Base-by-base conservation (phyloP, 1,139 yeast genomes). In the Zygoascus meyerae region DNA sequence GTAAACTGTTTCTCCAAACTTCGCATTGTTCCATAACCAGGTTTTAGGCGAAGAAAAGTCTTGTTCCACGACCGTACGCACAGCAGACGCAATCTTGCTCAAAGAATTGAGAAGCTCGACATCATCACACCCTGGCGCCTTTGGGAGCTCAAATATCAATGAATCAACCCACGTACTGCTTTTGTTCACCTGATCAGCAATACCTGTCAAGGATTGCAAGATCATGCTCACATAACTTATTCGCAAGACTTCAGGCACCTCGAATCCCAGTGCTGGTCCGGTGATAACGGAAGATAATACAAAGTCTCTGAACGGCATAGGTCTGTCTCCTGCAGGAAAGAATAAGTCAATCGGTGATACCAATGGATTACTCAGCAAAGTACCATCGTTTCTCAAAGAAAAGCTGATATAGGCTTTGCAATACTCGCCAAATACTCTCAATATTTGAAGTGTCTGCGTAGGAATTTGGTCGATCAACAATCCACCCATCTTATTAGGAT, bases 401-500 rank as follows among this genome's bases (percentile, higher is more conserved):
- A 33, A 42, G 2, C 46, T 44, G 10, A 42, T 16, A 17, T 35
- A 34, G 11, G 50, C 42, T 35, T 52, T 53, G 31, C 53, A 49
- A 36, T 57, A 55, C 45, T 65, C 66, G 17, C 67, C 58, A 45
- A 78, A 67, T 0, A 78, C 74, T 49, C 95, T 68, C 55, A 86
- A 64, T 18, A 78, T 72, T 4, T 81, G 75, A 46, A 84, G 60
- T 0, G 76, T 61, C 50, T 83, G 83, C 50, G 78, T 74, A 0
- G 87, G 75, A 2, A 86, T 58, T 54, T 83, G 87, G 42, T 71
- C 70, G 2, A 80, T 65, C 0, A 85, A 62, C 15, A 81, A 56
- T 0, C 71, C 69, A 1, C 65, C 63, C 37, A 61, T 52, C 41
- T 66, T 65, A 11, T 59, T 53, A 2, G 65, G 55, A 8, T 74